Evolutionary conservation across 148 eudicot genomes (phyloP).

Genomic region (Spergularia bocconei): DNA sequence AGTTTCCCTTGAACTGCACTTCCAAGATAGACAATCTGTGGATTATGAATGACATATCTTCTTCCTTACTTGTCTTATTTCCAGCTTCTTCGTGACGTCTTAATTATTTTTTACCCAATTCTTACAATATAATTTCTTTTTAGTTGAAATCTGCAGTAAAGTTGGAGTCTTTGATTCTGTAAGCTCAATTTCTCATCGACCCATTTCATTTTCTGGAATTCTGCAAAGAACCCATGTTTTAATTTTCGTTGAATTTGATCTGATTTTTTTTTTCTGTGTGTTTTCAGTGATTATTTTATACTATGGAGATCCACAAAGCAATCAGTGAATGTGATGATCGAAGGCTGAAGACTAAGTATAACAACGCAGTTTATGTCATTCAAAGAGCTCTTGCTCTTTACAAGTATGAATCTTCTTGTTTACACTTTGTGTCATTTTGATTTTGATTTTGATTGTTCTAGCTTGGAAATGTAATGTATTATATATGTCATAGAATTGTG

Average conservation of each 20-base stretch:
- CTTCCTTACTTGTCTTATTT: conserved; percentile 12
- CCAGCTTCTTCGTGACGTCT: too few relatives aligned
- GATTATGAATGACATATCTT: conserved; percentile 21
- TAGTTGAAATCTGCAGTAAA: background rate
- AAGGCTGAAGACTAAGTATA: conserved; percentile 81
- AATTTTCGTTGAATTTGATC: conserved; percentile 13
- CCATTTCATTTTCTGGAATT: conserved; percentile 12
- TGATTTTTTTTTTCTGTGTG: background rate
- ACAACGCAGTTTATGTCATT: conserved; percentile 74
- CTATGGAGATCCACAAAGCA: conserved; percentile 88
- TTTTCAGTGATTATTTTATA: conserved; percentile 14
- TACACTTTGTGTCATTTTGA: background rate
- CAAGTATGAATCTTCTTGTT: conserved; percentile 37
- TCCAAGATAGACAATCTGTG: conserved; percentile 4
- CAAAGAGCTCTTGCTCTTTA: conserved; percentile 92
- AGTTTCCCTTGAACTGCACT: background rate
- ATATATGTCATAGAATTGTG: background rate
- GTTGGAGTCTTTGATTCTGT: conserved; percentile 8
- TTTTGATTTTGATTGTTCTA: background rate
- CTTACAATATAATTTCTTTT: background rate
- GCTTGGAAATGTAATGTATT: background rate
- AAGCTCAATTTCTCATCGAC: conserved; percentile 11
- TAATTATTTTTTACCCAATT: background rate
- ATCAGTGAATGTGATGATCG: conserved; percentile 68
- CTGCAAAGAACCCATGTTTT: conserved; percentile 23